Base-by-base conservation (phyloP, 192 early-diverging fungal species). In the Nowakowskiella sp. region DNA sequence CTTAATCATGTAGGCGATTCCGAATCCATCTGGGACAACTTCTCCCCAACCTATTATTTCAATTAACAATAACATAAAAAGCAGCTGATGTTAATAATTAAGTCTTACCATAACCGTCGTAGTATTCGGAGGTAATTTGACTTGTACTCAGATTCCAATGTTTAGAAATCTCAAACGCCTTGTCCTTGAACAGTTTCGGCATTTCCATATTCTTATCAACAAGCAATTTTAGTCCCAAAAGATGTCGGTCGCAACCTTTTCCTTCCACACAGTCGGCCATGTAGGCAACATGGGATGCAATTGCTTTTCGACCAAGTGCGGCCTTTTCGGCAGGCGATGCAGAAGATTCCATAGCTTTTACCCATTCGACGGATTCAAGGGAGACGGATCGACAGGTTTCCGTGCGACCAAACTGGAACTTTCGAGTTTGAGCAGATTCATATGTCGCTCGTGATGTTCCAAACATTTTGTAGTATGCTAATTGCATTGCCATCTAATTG, bases 401-500 rank as follows among this genome's bases (percentile, higher is more conserved):
- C 23, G 95, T 99, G 58, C 95, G 85, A 22, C 95, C 95, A 44
- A 81, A 91, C 33, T 80, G 81, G 75, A 88, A 99, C 72, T 87
- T 88, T 61, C 89, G 77, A 25, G 89, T 94, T 75, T 87, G 85
- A 31, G 88, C 91, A 56, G 83, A 83, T 69, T 99, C 95, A 68
- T 99, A 99, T 4, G 93, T 96, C 3, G 93, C 80, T 22, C 74
- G 64, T 44, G 64, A 79, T 8, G 64, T 63, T 27, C 89, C 89
- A 57, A 90, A 82, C 67, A 89, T 83, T 67, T 90, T 89, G 68
- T 80, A 92, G 74, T 97, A 94, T 13, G 91, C 95, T 26, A 96
- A 75, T 75, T 99, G 95, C 55, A 96, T 92, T 39, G 87, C 82
- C 92, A 99, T 92, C n/a, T n/a, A n/a, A n/a, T n/a, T n/a, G n/a